phyloP scores from a whole-genome alignment of 2,329 filamentous ascomycete species.

The Hirsutella minnesotensis region DNA sequence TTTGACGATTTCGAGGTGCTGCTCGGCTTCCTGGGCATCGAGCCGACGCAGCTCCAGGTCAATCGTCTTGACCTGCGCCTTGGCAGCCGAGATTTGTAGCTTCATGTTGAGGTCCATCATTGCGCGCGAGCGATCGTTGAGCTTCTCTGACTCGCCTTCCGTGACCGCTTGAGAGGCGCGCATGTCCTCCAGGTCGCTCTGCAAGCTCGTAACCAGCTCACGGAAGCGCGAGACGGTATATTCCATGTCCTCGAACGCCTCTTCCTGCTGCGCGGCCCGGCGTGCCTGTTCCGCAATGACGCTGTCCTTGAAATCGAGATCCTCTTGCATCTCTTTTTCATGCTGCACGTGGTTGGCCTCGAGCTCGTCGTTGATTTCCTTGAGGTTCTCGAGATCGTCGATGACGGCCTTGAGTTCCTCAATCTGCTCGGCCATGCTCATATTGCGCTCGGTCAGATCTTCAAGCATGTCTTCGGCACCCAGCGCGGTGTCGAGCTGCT shows the following conservation, averaged over 20 bases:
- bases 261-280: constrained; percentile 63
- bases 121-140: constrained; percentile 75
- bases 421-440: constrained; percentile 70
- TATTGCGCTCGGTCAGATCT: constrained; percentile 78
- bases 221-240: constrained; percentile 83
- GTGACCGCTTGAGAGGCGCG: constrained; percentile 84
- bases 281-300: constrained; percentile 73
- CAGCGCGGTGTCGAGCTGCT: constrained; percentile 81
- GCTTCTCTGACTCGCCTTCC: constrained; percentile 82
- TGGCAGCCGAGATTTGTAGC: constrained; percentile 77
- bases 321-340: constrained; percentile 87
- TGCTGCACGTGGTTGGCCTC: constrained; percentile 88
- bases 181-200: constrained; percentile 84
- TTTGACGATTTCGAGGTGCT: constrained; percentile 82
- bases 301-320: constrained; percentile 78
- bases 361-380: constrained; percentile 89
- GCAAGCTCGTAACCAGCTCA: constrained; percentile 74
- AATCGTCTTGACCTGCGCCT: constrained; percentile 89
- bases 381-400: constrained; percentile 77
- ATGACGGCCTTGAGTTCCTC: constrained; percentile 72
- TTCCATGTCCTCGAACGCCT: constrained; percentile 74
- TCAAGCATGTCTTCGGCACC: constrained; percentile 92
- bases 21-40: constrained; percentile 76
- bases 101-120: constrained; percentile 98
- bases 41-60: constrained; percentile 79